phyloP scores from a whole-genome alignment of 768 basidiomycete genomes.

The Suillus ampliporus region DNA sequence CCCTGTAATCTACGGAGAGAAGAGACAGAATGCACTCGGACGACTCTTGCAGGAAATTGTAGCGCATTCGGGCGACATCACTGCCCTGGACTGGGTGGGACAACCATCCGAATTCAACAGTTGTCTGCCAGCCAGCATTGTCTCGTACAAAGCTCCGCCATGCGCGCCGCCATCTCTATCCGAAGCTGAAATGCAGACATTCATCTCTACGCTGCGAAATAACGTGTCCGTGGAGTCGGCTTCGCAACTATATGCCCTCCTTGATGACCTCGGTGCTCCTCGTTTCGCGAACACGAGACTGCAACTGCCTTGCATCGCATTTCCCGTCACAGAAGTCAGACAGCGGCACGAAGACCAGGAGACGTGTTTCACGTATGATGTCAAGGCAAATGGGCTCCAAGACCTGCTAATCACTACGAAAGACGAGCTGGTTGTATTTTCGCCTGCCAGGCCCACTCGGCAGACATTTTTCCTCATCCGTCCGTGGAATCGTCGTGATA shows the following conservation, averaged over 20 bases:
- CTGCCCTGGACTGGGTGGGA: neutral
- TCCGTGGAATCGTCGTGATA: neutral
- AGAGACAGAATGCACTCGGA: neutral
- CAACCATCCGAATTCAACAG: neutral
- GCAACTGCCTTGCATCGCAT: neutral
- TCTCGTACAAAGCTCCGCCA: neutral
- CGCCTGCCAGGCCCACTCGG: neutral
- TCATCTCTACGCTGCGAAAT: neutral
- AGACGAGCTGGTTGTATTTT: neutral
- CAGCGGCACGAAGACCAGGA: neutral
- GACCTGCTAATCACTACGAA: neutral
- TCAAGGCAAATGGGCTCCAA: neutral
- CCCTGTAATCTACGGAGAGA: conserved; percentile 18
- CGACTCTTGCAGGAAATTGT: neutral
- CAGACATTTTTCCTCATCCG: neutral
- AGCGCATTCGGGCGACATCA: neutral
- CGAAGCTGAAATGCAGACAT: neutral
- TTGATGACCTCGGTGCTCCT: neutral
- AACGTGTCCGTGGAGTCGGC: neutral
- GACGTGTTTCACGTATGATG: neutral
- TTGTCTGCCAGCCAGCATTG: neutral
- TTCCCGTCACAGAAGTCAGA: neutral
- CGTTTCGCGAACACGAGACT: neutral
- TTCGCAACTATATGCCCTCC: neutral
- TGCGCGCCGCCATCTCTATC: neutral